A percentile compares a stretch with the other conserved stretches of the same genome.
Conservation (phyloP, 2,329 filamentous ascomycete genomes). For the Trichoderma guizhouense region DNA sequence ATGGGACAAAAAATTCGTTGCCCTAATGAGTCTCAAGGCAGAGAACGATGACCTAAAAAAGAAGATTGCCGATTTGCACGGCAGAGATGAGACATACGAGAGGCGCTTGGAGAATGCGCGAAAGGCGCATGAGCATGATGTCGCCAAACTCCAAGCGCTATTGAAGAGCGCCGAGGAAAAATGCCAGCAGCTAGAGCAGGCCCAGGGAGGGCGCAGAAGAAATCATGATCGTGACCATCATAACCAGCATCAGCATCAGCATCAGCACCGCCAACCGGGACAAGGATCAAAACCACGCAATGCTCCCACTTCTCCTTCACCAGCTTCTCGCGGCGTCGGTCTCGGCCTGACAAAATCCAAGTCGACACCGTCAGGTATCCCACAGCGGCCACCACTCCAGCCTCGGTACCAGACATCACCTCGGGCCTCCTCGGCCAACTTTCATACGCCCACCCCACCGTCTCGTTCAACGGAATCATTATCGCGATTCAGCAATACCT, state of each 20-base stretch:
- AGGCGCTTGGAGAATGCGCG: constrained; percentile 37
- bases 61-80: constrained; percentile 36
- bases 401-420: constrained; percentile 10
- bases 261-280: constrained; percentile 22
- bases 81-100: constrained; percentile 40
- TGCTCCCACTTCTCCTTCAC: constrained; percentile 18
- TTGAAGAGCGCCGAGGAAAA: constrained; percentile 36
- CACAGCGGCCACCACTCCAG: constrained; percentile 16
- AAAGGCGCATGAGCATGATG: constrained; percentile 32
- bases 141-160: constrained; percentile 33
- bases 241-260: constrained; percentile 10
- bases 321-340: constrained; percentile 18
- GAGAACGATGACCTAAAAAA: constrained; percentile 35
- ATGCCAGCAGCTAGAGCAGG: constrained; percentile 31
- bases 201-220: constrained; percentile 24
- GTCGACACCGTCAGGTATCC: constrained; percentile 27
- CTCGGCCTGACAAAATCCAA: constrained; percentile 25
- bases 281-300: constrained; percentile 13
- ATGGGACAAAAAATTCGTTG: constrained; percentile 36
- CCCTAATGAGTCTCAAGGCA: constrained; percentile 28
- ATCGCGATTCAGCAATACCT: constrained; percentile 13
- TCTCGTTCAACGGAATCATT: constrained; percentile 2
- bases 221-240: constrained; percentile 20
- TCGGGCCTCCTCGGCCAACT: constrained; percentile 2
- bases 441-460: constrained; percentile 6